phyloP scores from a whole-genome alignment of 495 filamentous ascomycete species.

The Patellaria atrata region DNA sequence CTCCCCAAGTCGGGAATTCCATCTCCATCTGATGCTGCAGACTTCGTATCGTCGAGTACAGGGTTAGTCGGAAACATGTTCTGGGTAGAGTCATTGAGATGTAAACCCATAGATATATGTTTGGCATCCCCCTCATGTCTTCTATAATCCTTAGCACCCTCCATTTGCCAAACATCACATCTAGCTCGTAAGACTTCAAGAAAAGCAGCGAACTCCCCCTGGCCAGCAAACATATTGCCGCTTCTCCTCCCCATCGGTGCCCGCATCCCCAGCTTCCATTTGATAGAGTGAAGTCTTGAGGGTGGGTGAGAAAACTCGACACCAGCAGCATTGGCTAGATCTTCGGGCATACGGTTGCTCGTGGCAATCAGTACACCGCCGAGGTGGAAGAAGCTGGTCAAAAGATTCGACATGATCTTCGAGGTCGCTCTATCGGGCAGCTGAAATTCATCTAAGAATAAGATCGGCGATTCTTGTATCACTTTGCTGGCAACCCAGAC shows the following conservation, averaged over 20 bases:
- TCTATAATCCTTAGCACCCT: slow-evolving; percentile 50
- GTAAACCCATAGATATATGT: too few species aligned
- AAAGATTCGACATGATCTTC: slow-evolving; percentile 54
- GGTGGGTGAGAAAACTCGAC: slow-evolving; percentile 39
- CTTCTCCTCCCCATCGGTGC: slow-evolving; percentile 23
- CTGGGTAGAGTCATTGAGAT: too few species aligned
- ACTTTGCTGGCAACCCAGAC: slow-evolving; percentile 53
- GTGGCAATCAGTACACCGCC: slow-evolving; percentile 60
- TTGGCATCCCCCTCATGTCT: slow-evolving; percentile 33
- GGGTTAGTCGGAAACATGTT: too few species aligned
- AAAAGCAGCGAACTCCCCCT: slow-evolving; percentile 51
- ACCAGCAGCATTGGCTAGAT: slow-evolving; percentile 52
- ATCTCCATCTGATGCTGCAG: too few species aligned
- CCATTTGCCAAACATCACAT: slow-evolving; percentile 62
- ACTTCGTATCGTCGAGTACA: too few species aligned
- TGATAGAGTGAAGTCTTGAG: slow-evolving; percentile 33
- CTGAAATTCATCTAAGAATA: slow-evolving; percentile 65
- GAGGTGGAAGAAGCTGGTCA: slow-evolving; percentile 58
- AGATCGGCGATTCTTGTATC: slow-evolving; percentile 48
- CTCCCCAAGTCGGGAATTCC: too few species aligned
- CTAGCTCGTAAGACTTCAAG: slow-evolving; percentile 51
- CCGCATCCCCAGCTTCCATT: slow-evolving; percentile 30
- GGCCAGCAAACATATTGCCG: slow-evolving; percentile 31
- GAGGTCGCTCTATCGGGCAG: slow-evolving; percentile 52
- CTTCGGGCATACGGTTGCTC: slow-evolving; percentile 61